These are phyloP conservation scores for Brassica napus DNA, from an alignment of 345 rosid species.

Conservation along the genomic window Da-Ae NC_063434.1:21843001-21843500, in stretches of 20 bases:
- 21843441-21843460: neutral
- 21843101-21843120: neutral
- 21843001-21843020: neutral
- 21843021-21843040: neutral
- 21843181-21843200: neutral
- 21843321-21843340: slow-evolving; percentile 39
- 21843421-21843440: slow-evolving; percentile 8
- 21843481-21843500: neutral
- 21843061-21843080: neutral
- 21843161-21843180: neutral
- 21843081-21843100: neutral
- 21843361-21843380: slow-evolving; percentile 19
- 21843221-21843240: neutral
- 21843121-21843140: too few species aligned
- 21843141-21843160: neutral
- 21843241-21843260: slow-evolving; percentile 28
- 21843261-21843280: slow-evolving; percentile 38
- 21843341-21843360: slow-evolving; percentile 37
- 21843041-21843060: neutral
- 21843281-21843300: slow-evolving; percentile 63
- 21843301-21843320: slow-evolving; percentile 41
- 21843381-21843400: neutral
- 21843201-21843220: neutral
- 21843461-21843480: neutral
- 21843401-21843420: neutral